Evolutionary conservation across 306 rosid genomes (phyloP).

Genomic region (Prunus armeniaca): DNA sequence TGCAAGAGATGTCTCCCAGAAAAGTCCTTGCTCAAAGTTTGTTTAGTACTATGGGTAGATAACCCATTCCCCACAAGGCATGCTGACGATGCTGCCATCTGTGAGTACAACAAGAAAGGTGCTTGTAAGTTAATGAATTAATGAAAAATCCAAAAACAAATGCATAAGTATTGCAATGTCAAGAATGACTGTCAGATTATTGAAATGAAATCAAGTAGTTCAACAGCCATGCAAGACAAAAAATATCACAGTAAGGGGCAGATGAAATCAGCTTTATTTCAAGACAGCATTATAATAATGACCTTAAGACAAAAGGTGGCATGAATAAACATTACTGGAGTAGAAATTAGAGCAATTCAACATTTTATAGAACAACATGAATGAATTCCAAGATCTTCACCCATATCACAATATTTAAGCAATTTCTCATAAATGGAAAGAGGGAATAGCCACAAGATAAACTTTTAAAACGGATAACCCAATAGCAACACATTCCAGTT

Average conservation of each 20-base stretch:
- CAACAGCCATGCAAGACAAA: conserved; percentile 1
- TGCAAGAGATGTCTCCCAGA: conserved; percentile 44
- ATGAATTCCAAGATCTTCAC: not conserved
- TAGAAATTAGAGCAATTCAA: not conserved
- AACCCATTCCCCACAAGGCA: conserved; percentile 76
- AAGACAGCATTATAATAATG: not conserved
- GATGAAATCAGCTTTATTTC: not conserved
- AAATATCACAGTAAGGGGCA: not conserved
- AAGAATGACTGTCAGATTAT: not conserved
- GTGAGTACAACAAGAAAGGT: conserved; percentile 11
- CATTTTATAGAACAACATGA: not conserved
- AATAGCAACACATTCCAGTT: no score
- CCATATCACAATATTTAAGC: not conserved
- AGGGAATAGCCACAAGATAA: no score
- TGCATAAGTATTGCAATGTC: not conserved
- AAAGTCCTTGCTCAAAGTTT: conserved; percentile 49
- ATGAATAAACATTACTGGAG: conserved; percentile 1
- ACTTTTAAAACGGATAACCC: no score
- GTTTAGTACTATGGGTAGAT: conserved; percentile 45
- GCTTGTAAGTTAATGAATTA: not conserved
- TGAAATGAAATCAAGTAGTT: not conserved
- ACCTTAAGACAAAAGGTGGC: not conserved
- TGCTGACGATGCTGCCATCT: conserved; percentile 79
- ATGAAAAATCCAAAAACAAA: not conserved
- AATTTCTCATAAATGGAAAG: not conserved